These are phyloP conservation scores for Antrodiella citrinella DNA, from an alignment of 768 basidiomycete species.

Conservation along the genomic window DNA sequence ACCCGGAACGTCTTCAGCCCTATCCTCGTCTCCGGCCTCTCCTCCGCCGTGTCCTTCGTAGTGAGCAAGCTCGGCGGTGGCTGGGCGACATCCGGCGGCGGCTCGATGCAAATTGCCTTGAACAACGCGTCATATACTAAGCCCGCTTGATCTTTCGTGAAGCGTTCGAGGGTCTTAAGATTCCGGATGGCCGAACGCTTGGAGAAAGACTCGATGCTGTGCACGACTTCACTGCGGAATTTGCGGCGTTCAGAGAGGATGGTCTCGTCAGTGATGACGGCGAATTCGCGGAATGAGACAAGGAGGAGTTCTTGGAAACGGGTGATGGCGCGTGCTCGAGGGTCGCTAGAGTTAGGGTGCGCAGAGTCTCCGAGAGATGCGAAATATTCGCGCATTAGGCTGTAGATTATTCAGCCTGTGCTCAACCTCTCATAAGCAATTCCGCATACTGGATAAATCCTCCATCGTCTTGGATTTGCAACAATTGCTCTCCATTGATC, in stretches of 20 bases:
- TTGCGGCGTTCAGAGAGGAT: slow-evolving; percentile 80
- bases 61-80: slow-evolving; percentile 41
- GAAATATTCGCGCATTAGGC: slow-evolving; percentile 94
- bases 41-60: slow-evolving; percentile 49
- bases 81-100: slow-evolving; percentile 44
- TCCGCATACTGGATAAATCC: slow-evolving; percentile 80
- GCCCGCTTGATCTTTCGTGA: slow-evolving; percentile 82
- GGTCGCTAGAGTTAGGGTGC: slow-evolving; percentile 81
- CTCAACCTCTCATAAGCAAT: too few relatives aligned
- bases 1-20: slow-evolving; percentile 77
- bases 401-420: too few relatives aligned
- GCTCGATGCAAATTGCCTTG: slow-evolving; percentile 71
- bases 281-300: slow-evolving; percentile 96
- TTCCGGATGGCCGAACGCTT: slow-evolving; percentile 89
- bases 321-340: slow-evolving; percentile 87
- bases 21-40: slow-evolving; percentile 86
- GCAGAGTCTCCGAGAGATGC: slow-evolving; percentile 89
- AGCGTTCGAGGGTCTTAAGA: slow-evolving; percentile 67
- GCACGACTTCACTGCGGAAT: slow-evolving; percentile 83
- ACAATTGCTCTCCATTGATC: slow-evolving; percentile 89
- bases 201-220: slow-evolving; percentile 89
- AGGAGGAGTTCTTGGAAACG: slow-evolving; percentile 96
- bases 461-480: slow-evolving; percentile 94
- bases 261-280: slow-evolving; percentile 91
- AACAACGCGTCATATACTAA: slow-evolving; percentile 90